Percentiles rank a stretch among this genome's conserved stretches.
phyloP scores from a whole-genome alignment of 1,139 yeast species.

The Schizosaccharomyces versatilis region DNA sequence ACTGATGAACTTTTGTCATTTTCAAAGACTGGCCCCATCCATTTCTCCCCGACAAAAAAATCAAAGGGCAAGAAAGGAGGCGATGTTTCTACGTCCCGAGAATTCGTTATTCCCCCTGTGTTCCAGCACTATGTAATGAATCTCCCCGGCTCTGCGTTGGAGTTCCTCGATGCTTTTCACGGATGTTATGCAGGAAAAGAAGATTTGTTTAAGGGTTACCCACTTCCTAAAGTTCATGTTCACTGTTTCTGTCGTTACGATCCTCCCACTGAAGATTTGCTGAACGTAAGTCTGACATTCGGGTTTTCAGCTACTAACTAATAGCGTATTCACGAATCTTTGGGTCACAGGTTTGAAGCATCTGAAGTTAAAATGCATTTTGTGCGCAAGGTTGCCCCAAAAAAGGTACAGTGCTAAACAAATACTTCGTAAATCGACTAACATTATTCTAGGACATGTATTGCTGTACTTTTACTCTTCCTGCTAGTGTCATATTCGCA shows the following conservation, averaged over 20 bases:
- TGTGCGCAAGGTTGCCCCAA: slow-evolving; percentile 87
- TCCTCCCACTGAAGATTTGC: slow-evolving; percentile 17
- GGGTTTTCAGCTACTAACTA: slow-evolving; percentile 4
- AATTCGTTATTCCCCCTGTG: slow-evolving; percentile 30
- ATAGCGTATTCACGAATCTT: slow-evolving; percentile 30
- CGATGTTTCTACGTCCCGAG: slow-evolving; percentile 14
- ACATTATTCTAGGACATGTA: slow-evolving; percentile 44
- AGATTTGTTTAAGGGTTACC: slow-evolving; percentile 23
- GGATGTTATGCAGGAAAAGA: slow-evolving; percentile 15
- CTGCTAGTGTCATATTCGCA: slow-evolving; percentile 52
- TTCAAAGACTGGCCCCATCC: slow-evolving; percentile 13
- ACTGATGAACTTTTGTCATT: slow-evolving; percentile 27
- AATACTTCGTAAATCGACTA: neutral
- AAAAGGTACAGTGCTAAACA: slow-evolving; percentile 25
- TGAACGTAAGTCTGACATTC: neutral
- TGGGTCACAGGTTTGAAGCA: slow-evolving; percentile 29
- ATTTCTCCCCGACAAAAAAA: slow-evolving; percentile 14
- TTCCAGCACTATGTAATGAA: slow-evolving; percentile 77
- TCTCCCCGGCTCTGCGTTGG: slow-evolving; percentile 76
- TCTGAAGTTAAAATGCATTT: slow-evolving; percentile 38
- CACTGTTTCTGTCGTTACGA: slow-evolving; percentile 83
- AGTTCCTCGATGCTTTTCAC: slow-evolving; percentile 32
- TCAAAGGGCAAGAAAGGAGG: slow-evolving; percentile 14
- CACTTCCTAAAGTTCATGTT: slow-evolving; percentile 57
- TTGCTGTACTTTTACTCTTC: slow-evolving; percentile 61